Evolutionary conservation across 2,329 filamentous ascomycete species (phyloP), one percentile per base, ranked within the genome.

Genomic region (Thelonectria discophora): DNA sequence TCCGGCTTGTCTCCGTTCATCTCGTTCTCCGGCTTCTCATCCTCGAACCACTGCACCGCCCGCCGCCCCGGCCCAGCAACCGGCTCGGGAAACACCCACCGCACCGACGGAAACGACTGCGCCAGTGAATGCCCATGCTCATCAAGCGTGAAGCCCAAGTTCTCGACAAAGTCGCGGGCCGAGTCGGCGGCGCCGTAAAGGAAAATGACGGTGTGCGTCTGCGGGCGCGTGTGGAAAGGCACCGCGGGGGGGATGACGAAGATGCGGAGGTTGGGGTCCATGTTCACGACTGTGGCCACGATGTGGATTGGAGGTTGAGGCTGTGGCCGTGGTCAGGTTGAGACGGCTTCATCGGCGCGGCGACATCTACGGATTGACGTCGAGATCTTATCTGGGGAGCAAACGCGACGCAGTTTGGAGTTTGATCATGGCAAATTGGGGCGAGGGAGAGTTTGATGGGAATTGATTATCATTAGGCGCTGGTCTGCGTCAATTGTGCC

Each of bases 61-160:
- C 68, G 58, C 30, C 74, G 69, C 50, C 68, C 66, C 37, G 64
- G 47, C 50, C 63, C 51, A 27, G 20, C 49, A 27, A 27, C 30
- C 2, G 81, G 78, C 55, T 78, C 75, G 10, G 82, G 81, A 55
- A 84, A 85, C 7, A 85, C 80, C 79, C 81, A 84, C 55, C 79
- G 77, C 65, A 83, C 74, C 3, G 76, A 75, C 7, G 82, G 81
- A 49, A 83, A 80, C 7, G 72, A 67, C 3, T 79, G 73, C 15
- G 69, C 43, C 4, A 84, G 75, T 11, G 72, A 73, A 15, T 65
- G 73, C 11, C 67, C 60, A 2, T 54, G 57, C 0, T 76, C 76
- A 60, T 75, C 72, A 24, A 55, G 65, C 18, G 70, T 75, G 60
- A 64, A 48, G 3, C 58, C 32, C 6, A 81, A 67, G 1, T 71